Conservation (phyloP, 352 stramenopile species). For the Phytophthora palmivora region DNA sequence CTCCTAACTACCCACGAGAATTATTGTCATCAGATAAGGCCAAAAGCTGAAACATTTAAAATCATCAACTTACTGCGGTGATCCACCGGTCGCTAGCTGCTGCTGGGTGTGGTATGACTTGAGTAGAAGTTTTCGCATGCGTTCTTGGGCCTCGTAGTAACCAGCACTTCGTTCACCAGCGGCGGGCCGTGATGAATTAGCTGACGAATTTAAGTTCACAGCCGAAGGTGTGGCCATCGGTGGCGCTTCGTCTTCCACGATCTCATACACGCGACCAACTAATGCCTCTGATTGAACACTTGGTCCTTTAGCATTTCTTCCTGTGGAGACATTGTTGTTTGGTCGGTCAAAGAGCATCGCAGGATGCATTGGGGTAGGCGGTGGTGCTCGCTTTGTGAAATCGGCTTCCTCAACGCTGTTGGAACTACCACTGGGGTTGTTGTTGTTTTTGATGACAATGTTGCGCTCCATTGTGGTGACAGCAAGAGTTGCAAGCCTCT, state of each 20-base stretch:
- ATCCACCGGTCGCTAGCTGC: constrained; percentile 63
- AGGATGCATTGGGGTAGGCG: constrained; percentile 33
- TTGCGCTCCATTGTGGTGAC: constrained; percentile 83
- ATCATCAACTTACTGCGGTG: constrained; percentile 18
- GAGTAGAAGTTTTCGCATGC: constrained; percentile 78
- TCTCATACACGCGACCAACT: constrained; percentile 48
- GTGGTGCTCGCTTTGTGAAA: constrained; percentile 27
- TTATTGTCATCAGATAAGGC: too few relatives aligned
- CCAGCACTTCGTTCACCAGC: constrained; percentile 50
- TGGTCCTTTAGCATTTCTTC: constrained; percentile 10
- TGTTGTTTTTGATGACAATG: constrained; percentile 40
- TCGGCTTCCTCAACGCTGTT: constrained; percentile 38
- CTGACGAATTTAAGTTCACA: constrained; percentile 29
- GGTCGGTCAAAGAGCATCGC: constrained; percentile 56
- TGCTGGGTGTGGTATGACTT: constrained; percentile 87
- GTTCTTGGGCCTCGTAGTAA: constrained; percentile 75
- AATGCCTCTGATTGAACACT: constrained; percentile 28
- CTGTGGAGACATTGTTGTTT: constrained; percentile 5
- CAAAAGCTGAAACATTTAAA: constrained; percentile 6
- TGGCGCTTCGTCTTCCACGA: constrained; percentile 45
- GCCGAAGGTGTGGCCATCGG: constrained; percentile 28
- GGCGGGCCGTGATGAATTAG: constrained; percentile 13
- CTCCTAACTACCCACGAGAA: constrained; percentile 16
- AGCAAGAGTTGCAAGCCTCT: constrained; percentile 74
- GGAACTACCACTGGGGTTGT: constrained; percentile 14